Base-by-base conservation (phyloP, 345 rosid genomes). In the Citrus glauca region DNA sequence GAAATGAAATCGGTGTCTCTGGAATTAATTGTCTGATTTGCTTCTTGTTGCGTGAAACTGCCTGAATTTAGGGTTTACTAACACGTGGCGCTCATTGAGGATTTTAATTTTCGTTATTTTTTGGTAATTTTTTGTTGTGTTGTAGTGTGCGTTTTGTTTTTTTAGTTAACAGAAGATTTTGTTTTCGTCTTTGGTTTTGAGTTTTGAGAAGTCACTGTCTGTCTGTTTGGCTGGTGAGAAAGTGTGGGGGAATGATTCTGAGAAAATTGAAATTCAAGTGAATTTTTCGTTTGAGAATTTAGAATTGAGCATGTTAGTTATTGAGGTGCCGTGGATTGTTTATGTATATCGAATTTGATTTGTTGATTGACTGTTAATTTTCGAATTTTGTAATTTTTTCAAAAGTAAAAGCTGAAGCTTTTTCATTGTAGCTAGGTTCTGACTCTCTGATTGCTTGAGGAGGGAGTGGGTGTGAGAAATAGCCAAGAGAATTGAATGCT, bases 1-100 rank as follows among this genome's bases (percentile, higher is more conserved):
- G 37, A 7, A 66, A 22, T 10, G 25, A 7, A 66, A 22, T 79
- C 79, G 22, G 42, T 71, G 80, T 78, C 62, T 72, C 75, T 25
- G 67, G 55, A 82, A 73, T 70, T 40, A 22, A 45, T 45, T 45
- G 50, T 83, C 64, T 20, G 45, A 27, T 83, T 76, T 55, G 77
- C 28, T 72, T 75, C 38, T 22, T 32, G 59, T 42, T 66, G 75
- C 32, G 72, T 72, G 45, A 65, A 25, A 28, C 71, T 68, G 24
- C 28, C 64, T 24, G 40, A 45, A 68, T 69, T 72, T 33, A 16
- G 67, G 40, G 71, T 38, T 75, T 28, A n/a, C 66, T 14, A 48
- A 50, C 72, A 57, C 55, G 42, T 66, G 66, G 20, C 68, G 13
- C 56, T 53, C 50, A 32, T 13, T 14, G 35, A 40, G 37, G 60